Evolutionary conservation across 805 yeast species (phyloP), one percentile per base, ranked within the genome.

Genomic region (Wickerhamomyces mucosus): DNA sequence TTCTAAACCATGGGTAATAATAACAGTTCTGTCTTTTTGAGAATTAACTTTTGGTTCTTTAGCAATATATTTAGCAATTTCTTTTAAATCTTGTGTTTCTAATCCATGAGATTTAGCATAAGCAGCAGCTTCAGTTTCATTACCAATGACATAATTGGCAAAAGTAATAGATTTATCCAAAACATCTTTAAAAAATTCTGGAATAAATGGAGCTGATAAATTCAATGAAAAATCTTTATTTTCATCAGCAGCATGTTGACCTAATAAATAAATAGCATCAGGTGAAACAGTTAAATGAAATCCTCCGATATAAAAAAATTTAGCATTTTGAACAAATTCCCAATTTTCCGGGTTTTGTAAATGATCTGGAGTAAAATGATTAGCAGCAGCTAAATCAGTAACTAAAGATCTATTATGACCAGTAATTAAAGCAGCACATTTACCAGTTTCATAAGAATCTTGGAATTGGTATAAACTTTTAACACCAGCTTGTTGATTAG

Each of bases 221-320:
- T 92, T 92, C 61, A 92, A 61, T 34, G 77, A 68, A 51, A 85
- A 81, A 38, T 74, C 68, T 65, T 84, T 84, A 69, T 79, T 75
- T 51, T 63, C 70, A 39, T 67, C 81, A 40, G 92, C 81, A 43
- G 97, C 96, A 56, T 92, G 95, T 62, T 85, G 71, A 46, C 96
- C 98, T 49, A 92, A 69, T 37, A 78, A 75, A 46, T 71, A 67
- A 52, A 92, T 92, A 35, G 98, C 96, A 38, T 79, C 94, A 43
- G 95, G 96, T 44, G 95, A 83, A 36, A 92, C 99, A 36, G 99
- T 92, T 63, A 92, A 72, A 62, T 92, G 99, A 84, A 78, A 92
- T n/a, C 99, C 99, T 51, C 97, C 98, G 54, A 92, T 81, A 72
- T 92, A 92, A 69, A 65, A 92, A 50, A 67, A 69, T 57, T 76